Percentiles rank a stretch among this genome's conserved stretches.
These are phyloP conservation scores for Candida ficus DNA, from an alignment of 805 yeast genomes.

Conservation along the genomic window DNA sequence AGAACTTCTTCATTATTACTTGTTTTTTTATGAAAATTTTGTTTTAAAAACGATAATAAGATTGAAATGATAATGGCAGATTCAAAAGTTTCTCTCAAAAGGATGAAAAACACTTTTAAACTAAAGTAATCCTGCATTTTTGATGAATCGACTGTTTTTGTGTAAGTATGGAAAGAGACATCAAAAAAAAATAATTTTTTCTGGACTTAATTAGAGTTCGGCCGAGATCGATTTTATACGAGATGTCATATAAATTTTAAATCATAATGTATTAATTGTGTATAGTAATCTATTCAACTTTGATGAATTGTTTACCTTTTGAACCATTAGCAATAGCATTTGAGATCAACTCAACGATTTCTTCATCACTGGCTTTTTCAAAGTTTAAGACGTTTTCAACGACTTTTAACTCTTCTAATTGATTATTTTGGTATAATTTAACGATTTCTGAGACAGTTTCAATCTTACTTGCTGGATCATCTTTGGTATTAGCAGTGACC, in stretches of 20 bases:
- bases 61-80: slow-evolving; percentile 91
- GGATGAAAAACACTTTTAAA: slow-evolving; percentile 70
- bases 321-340: slow-evolving; percentile 32
- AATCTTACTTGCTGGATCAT: slow-evolving; percentile 55
- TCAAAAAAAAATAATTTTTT: not conserved
- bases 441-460: slow-evolving; percentile 51
- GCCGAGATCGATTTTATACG: not conserved
- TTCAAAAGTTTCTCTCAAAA: slow-evolving; percentile 89
- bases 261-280: not conserved
- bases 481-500: slow-evolving; percentile 67
- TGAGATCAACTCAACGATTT: slow-evolving; percentile 30
- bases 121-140: slow-evolving; percentile 30
- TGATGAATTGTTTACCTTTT: slow-evolving; percentile 43
- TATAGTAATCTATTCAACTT: slow-evolving; percentile 18
- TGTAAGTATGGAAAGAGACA: not conserved
- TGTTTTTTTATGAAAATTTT: slow-evolving; percentile 53
- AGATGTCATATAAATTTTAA: no score
- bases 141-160: not conserved
- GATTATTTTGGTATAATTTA: slow-evolving; percentile 52
- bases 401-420: slow-evolving; percentile 38
- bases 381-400: slow-evolving; percentile 27
- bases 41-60: slow-evolving; percentile 83
- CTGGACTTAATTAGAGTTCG: not conserved
- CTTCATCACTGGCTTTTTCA: slow-evolving; percentile 30
- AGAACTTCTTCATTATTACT: slow-evolving; percentile 8